Evolutionary conservation across 306 rosid genomes (phyloP), one percentile per base, ranked within the genome.

Genomic region (Rosa lucieae): DNA sequence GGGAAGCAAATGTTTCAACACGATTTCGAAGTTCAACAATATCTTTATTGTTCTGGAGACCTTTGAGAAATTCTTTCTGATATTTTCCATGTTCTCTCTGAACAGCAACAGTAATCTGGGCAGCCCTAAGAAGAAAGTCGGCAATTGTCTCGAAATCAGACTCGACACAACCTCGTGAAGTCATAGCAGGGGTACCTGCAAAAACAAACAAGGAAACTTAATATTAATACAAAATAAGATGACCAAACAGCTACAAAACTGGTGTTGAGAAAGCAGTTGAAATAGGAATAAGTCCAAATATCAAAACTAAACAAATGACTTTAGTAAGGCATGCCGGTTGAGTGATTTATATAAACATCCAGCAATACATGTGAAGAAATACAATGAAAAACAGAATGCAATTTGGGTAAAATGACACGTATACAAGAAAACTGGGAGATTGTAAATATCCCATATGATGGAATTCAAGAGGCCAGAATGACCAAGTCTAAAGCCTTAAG

Each of bases 151-250:
- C 97, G 70, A 94, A 92, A 81, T 92, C 97, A 6, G 91, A 89
- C 86, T 90, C 97, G 20, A 87, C 32, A 79, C 97, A 94, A 56
- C 97, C 97, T 87, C 97, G 83, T 65, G 97, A 79, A 47, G 97
- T 94, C 98, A 94, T 92, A 78, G 97, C 97, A 79, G 97, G 98
- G 77, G 97, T 86, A 65, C 97, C 97, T 94, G 84, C 55, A 82
- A 70, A 70, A 39, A 32, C 5, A 79, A 53, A 48, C 67, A 77
- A 51, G 32, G 1, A 32, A 78, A 23, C 37, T 51, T 37, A 69
- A 3, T 32, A 55, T 5, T 39, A n/a, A 10, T 13, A 20, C 48
- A 53, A 68, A 3, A 20, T 17, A 67, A 6, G 44, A 74, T 17
- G 17, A 29, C 55, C 55, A 42, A 40, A 53, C 4, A 40, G 0